Evolutionary conservation across 2,329 filamentous ascomycete genomes (phyloP), one percentile per base, ranked within the genome.

Genomic region (Aspergillus sp.): DNA sequence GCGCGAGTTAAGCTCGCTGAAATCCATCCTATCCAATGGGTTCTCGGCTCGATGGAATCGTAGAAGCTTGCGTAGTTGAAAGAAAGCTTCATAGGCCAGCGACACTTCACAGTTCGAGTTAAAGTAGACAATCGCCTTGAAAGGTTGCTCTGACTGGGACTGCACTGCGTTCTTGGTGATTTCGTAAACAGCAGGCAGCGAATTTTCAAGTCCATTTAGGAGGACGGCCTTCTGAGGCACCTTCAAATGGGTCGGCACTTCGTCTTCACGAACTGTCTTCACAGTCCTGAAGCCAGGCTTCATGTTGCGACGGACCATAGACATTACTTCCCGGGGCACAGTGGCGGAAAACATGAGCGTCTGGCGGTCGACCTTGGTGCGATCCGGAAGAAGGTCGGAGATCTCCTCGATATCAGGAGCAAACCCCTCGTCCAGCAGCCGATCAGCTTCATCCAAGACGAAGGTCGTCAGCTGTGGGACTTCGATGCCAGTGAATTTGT

Each of bases 51-150:
- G 62, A 28, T 43, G 49, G 30, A 60, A 48, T 43, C 63, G 61
- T 7, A 66, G 64, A 9, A 66, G 45, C n/a, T 42, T 60, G 28
- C 61, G 61, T 43, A 81, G 69, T 30, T 73, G 71, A 47, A 72
- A 67, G 44, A 89, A 79, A 26, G 84, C 69, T 10, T 77, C 72
- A 19, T 76, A 71, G 26, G 81, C 80, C 42, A 89, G 72, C 48
- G 82, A 75, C 40, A 89, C 86, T 52, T 85, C 77, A 27, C 80
- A 78, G 1, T 86, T 94, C 26, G 85, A 88, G 58, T 86, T 86
- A 65, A 91, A 85, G 72, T 95, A 98, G 38, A 95, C 73, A 50
- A 98, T 94, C n/a, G 88, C 88, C 76, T 98, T 98, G 79, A 97
- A 96, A 0, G 88, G 86, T 69, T 52, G 66, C 60, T 52, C 57